Evolutionary conservation across 176 grass and related monocot species (phyloP), one percentile per base, ranked within the genome.

Genomic region (Avena atlantica): DNA sequence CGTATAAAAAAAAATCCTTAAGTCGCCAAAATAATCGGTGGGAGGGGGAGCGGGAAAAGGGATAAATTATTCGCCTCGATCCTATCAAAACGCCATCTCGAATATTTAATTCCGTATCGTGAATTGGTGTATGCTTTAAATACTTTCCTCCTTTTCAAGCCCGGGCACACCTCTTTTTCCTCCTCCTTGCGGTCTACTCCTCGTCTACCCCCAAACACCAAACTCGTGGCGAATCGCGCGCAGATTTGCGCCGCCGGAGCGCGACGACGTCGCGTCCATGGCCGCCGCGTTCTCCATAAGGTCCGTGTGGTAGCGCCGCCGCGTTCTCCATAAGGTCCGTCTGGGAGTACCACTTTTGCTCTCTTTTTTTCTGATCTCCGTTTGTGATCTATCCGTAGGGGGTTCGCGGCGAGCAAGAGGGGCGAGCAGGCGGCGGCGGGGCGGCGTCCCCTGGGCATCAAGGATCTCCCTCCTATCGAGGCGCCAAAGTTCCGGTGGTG

Each of bases 251-350:
- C 64, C 12, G 29, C 12, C 44, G 61, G 36, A 50, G 12, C 29
- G 0, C 40, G 29, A 1, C 25, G 27, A 9, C 55, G 23, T 9
- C 21, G 73, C 34, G 7, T 42, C 85, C 55, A 90, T 90, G 91
- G 85, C 72, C 45, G 55, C 51, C 3, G 80, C 73, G 60, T 93
- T 93, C 82, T 93, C 88, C 48, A 93, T 93, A 66, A 85, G 91
- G 91, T 93, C 0, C 7, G 85, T 74, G 24, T 21, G 8, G 23
- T 4, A 0, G 36, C 31, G 63, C 42, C 25, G 5, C 16, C 63
- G 40, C 0, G 16, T 78, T 78, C 13, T 9, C 13, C 8, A 34
- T 34, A 34, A 34, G 40, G 42, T 9, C 20, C 16, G 31, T 0
- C 4, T 31, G 47, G 27, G 19, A 1, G 10, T 74, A 14, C 1